Percentiles rank a stretch among this genome's conserved stretches.
These are phyloP conservation scores for Panicum virgatum DNA, from an alignment of 202 grass and related monocot species.

Conservation along the genomic window DNA sequence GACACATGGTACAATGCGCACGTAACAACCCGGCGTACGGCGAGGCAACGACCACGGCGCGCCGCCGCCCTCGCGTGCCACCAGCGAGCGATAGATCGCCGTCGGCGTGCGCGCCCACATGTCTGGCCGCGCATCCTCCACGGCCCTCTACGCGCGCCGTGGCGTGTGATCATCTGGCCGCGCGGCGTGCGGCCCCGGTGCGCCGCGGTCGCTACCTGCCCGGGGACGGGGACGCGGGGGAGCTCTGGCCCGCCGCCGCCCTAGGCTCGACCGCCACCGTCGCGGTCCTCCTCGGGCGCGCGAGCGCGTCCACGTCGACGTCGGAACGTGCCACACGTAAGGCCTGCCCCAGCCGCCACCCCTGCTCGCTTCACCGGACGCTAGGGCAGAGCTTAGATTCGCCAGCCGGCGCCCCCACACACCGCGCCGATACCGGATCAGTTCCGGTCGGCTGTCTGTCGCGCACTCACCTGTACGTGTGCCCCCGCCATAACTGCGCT, in stretches of 20 bases:
- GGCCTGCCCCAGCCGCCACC: neutral
- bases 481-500: neutral
- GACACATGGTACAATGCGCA: too few species aligned
- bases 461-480: neutral
- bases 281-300: neutral
- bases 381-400: conserved; percentile 34
- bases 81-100: too few species aligned
- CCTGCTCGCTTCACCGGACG: conserved; percentile 15
- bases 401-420: neutral
- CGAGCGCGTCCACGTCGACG: conserved; percentile 17
- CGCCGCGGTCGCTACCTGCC: too few species aligned
- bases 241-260: conserved; percentile 14
- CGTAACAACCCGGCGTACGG: too few species aligned
- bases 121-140: neutral
- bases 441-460: neutral
- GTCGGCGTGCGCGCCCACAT: neutral
- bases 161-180: neutral
- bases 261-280: conserved; percentile 23
- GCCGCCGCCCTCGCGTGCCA: too few species aligned
- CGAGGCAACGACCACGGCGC: too few species aligned
- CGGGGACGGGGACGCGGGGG: neutral
- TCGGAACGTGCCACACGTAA: conserved; percentile 22
- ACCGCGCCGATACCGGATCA: neutral
- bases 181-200: too few species aligned
- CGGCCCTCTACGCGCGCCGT: neutral